phyloP scores from a whole-genome alignment of 192 early-diverging fungal species.

The Coemansia sp. region DNA sequence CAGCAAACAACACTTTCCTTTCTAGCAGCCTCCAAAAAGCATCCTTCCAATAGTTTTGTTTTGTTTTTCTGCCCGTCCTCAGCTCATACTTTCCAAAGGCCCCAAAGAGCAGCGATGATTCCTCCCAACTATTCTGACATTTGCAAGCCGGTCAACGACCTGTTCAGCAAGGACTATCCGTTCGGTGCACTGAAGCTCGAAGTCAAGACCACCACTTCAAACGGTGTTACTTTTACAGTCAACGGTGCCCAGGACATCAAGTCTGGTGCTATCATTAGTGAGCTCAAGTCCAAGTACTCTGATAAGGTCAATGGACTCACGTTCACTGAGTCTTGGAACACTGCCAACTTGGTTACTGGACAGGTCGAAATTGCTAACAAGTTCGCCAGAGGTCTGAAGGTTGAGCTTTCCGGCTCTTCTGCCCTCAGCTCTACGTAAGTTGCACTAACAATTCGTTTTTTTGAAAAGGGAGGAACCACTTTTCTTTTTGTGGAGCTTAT shows the following conservation, averaged over 20 bases:
- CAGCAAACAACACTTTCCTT: not conserved
- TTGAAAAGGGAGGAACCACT: not conserved
- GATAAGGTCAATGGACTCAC: slow-evolving; percentile 93
- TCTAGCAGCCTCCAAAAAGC: not conserved
- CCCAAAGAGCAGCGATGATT: slow-evolving; percentile 37
- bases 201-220: slow-evolving; percentile 93
- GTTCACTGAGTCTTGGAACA: slow-evolving; percentile 97
- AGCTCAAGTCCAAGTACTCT: slow-evolving; percentile 97
- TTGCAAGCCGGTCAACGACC: slow-evolving; percentile 91
- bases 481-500: not conserved
- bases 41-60: not conserved
- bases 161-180: slow-evolving; percentile 97
- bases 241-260: slow-evolving; percentile 93
- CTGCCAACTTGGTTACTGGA: slow-evolving; percentile 85
- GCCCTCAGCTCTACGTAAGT: slow-evolving; percentile 74
- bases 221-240: slow-evolving; percentile 97
- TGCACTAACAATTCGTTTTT: not conserved
- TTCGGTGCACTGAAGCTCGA: slow-evolving; percentile 93
- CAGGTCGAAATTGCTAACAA: slow-evolving; percentile 93
- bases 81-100: not conserved
- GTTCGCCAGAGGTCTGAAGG: slow-evolving; percentile 95
- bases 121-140: slow-evolving; percentile 91
- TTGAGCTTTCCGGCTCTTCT: slow-evolving; percentile 82
- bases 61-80: not conserved
- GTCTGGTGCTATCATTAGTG: slow-evolving; percentile 88